Conservation (phyloP, 2,329 filamentous ascomycete genomes). For the Exophiala sideris region DNA sequence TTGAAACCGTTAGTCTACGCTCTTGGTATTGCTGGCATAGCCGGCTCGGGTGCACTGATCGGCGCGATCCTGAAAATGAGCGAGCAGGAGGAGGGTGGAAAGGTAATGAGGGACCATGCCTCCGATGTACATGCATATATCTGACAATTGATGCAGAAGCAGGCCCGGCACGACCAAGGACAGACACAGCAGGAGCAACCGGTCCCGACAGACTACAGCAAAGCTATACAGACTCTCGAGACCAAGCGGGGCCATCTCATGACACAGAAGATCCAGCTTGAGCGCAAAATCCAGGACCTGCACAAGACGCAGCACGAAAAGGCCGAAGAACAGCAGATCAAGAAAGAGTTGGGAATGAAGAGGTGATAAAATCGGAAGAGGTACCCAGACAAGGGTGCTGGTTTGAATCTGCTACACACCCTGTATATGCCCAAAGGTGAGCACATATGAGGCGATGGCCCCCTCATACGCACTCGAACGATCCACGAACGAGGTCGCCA, state of each 20-base stretch:
- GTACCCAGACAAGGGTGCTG: background rate
- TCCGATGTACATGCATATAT: background rate
- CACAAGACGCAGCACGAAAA: slow-evolving; percentile 9
- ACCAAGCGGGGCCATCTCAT: slow-evolving; percentile 16
- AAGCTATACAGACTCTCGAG: slow-evolving; percentile 13
- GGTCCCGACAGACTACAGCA: background rate
- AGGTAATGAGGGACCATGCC: background rate
- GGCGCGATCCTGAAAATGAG: slow-evolving; percentile 20
- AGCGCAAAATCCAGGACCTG: slow-evolving; percentile 16
- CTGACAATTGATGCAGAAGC: background rate
- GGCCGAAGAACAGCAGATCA: slow-evolving; percentile 11
- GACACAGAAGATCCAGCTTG: slow-evolving; percentile 16
- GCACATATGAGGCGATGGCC: background rate
- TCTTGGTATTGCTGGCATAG: slow-evolving; percentile 21
- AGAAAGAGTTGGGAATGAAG: slow-evolving; percentile 16
- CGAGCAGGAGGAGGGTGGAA: slow-evolving; percentile 9
- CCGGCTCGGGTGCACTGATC: slow-evolving; percentile 19
- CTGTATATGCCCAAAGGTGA: background rate
- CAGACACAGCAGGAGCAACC: background rate
- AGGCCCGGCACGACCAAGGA: background rate
- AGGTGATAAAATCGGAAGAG: background rate
- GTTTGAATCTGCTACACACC: background rate
- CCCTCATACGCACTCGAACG: too few species aligned
- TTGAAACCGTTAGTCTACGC: slow-evolving; percentile 20
- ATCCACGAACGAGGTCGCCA: too few species aligned